These are phyloP conservation scores for Basidiobolus meristosporus DNA, from an alignment of 371 early-diverging fungal species.

Conservation along the genomic window DNA sequence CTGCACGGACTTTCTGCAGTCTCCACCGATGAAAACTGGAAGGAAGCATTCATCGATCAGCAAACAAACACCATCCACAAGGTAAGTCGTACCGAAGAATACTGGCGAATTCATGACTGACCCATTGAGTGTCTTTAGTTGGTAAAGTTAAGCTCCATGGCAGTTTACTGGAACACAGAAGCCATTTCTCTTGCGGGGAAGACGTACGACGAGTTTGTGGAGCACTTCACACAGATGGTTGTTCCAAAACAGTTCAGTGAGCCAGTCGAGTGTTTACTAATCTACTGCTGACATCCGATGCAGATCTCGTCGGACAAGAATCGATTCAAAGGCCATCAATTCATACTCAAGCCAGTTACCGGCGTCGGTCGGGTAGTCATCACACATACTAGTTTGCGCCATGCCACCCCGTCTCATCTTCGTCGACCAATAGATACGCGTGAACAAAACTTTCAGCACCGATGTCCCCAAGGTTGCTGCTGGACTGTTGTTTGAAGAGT, in stretches of 20 bases:
- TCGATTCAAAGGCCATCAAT: slow-evolving; percentile 39
- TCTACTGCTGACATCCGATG: background rate
- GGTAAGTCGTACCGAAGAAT: slow-evolving; percentile 8
- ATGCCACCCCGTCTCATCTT: background rate
- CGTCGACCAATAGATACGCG: slow-evolving; percentile 11
- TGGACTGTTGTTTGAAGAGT: slow-evolving; percentile 69
- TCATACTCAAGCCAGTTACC: slow-evolving; percentile 84
- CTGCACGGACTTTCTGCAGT: slow-evolving; percentile 78
- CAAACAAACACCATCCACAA: slow-evolving; percentile 68
- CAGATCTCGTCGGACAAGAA: slow-evolving; percentile 38
- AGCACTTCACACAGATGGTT: slow-evolving; percentile 13
- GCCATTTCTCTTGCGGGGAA: slow-evolving; percentile 34
- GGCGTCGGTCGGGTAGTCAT: slow-evolving; percentile 58
- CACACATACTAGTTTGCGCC: background rate
- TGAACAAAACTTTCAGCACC: slow-evolving; percentile 45
- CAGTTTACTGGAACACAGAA: slow-evolving; percentile 83
- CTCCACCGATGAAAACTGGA: slow-evolving; percentile 83
- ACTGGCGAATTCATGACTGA: background rate
- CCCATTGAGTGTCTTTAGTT: slow-evolving; percentile 17
- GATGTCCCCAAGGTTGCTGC: slow-evolving; percentile 42
- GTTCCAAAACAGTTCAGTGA: background rate
- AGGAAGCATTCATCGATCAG: slow-evolving; percentile 55
- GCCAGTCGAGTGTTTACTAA: background rate
- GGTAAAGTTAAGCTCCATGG: slow-evolving; percentile 54
- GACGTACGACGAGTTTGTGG: slow-evolving; percentile 21